phyloP scores from a whole-genome alignment of 495 filamentous ascomycete species.

The Penicillium cinerascens region DNA sequence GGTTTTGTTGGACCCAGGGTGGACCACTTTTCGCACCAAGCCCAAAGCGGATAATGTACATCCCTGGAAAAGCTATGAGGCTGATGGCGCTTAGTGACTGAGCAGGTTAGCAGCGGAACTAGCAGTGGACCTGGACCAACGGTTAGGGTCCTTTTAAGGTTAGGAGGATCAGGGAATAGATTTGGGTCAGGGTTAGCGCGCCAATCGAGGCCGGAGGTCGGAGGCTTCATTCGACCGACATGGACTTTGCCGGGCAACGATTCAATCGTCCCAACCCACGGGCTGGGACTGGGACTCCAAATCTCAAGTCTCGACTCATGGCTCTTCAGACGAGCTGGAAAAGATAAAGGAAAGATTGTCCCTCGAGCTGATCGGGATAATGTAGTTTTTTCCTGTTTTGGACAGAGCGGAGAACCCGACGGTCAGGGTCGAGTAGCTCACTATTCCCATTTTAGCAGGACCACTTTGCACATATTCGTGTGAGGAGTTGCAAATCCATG shows the following conservation, averaged over 20 bases:
- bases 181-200: background rate
- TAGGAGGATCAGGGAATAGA: background rate
- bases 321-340: background rate
- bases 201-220: background rate
- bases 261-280: background rate
- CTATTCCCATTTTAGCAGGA: background rate
- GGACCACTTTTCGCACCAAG: slow-evolving; percentile 1
- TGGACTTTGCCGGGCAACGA: background rate
- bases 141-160: background rate
- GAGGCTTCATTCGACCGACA: background rate
- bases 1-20: background rate
- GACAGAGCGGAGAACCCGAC: background rate
- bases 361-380: background rate
- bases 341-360: background rate
- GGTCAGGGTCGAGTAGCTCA: background rate
- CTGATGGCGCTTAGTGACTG: slow-evolving; percentile 1
- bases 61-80: slow-evolving; percentile 1
- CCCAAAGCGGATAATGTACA: slow-evolving; percentile 5
- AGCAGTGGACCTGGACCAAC: background rate
- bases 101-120: background rate
- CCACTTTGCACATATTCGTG: background rate
- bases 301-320: too few relatives aligned
- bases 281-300: too few relatives aligned
- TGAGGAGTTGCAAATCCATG: background rate
- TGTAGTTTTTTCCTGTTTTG: background rate